Percentiles rank a stretch among this genome's conserved stretches.
These are phyloP conservation scores for Juncus inflexus DNA, from an alignment of 176 grass and related monocot species.

Conservation along the genomic window DNA sequence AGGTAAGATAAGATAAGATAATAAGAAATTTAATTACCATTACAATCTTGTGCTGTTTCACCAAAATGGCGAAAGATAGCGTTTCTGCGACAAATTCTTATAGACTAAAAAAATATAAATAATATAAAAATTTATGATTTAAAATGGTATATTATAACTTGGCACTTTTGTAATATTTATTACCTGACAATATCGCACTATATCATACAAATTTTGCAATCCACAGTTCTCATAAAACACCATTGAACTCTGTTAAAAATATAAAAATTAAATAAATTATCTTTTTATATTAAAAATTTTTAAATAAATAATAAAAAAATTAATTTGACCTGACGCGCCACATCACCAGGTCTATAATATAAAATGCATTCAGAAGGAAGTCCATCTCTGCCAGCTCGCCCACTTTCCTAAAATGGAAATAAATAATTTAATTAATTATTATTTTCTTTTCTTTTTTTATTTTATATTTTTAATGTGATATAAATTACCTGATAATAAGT, in stretches of 20 bases:
- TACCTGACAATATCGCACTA: slow-evolving; percentile 86
- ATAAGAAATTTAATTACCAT: slow-evolving; percentile 39
- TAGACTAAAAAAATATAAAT: slow-evolving; percentile 46
- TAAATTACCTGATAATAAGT: slow-evolving; percentile 86
- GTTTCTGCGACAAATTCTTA: slow-evolving; percentile 60
- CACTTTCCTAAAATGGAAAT: slow-evolving; percentile 59
- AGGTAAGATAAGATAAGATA: slow-evolving; percentile 3
- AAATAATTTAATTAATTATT: slow-evolving; percentile 1
- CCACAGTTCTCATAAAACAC: slow-evolving; percentile 94
- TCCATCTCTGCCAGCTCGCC: slow-evolving; percentile 81
- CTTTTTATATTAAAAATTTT: slow-evolving; percentile 17
- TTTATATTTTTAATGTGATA: not conserved
- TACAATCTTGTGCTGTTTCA: slow-evolving; percentile 69
- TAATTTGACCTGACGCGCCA: slow-evolving; percentile 60
- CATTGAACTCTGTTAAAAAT: slow-evolving; percentile 75
- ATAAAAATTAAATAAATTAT: slow-evolving; percentile 14
- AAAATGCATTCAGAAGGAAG: slow-evolving; percentile 87
- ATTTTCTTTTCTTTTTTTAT: not conserved
- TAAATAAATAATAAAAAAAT: slow-evolving; percentile 14
- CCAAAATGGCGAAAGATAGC: slow-evolving; percentile 93
- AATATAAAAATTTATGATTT: slow-evolving; percentile 8
- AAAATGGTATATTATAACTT: slow-evolving; percentile 8
- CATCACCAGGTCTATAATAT: slow-evolving; percentile 77
- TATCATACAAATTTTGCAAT: slow-evolving; percentile 96
- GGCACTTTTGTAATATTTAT: not conserved